phyloP scores from a whole-genome alignment of 2,329 filamentous ascomycete genomes.

The Fusarium cicatricum region DNA sequence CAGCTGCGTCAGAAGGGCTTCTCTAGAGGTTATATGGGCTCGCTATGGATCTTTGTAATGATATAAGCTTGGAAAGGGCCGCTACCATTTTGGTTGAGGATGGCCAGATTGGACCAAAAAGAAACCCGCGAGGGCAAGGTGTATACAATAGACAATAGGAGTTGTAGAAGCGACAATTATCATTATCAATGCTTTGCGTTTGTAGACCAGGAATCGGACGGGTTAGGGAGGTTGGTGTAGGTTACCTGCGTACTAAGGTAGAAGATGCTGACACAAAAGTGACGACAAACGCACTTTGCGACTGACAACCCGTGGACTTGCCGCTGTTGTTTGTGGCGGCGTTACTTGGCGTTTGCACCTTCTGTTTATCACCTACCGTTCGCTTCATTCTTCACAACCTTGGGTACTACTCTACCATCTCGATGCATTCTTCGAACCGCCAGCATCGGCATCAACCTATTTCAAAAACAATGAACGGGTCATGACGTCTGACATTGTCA shows the following conservation, averaged over 20 bases:
- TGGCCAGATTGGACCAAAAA: background rate
- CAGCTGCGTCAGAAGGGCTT: background rate
- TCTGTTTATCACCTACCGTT: background rate
- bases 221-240: too few relatives aligned
- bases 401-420: too few relatives aligned
- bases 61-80: too few relatives aligned
- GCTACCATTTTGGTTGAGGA: too few relatives aligned
- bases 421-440: background rate
- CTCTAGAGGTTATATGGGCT: background rate
- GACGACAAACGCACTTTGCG: background rate
- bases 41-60: background rate
- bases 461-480: background rate
- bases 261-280: background rate
- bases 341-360: background rate
- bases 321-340: too few relatives aligned
- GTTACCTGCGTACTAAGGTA: too few relatives aligned
- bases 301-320: too few relatives aligned
- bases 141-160: background rate
- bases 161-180: background rate
- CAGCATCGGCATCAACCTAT: background rate
- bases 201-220: too few relatives aligned
- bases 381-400: background rate
- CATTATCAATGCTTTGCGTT: background rate
- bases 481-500: background rate
- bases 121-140: constrained; percentile 5